Base-by-base conservation (phyloP, 108 stramenopile species). In the Cyclotella sp. region DNA sequence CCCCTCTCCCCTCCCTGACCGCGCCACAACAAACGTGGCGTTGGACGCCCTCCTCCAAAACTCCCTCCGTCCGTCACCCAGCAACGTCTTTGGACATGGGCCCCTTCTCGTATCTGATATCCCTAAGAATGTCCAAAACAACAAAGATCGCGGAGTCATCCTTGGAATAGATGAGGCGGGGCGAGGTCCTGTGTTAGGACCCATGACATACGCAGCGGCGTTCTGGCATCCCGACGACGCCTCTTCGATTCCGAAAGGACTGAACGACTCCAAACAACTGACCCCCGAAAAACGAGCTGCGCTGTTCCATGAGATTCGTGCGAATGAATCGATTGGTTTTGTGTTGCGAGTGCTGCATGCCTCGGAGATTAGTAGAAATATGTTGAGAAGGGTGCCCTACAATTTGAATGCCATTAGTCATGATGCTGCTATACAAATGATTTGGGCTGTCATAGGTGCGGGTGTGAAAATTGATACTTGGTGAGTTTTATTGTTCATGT, bases 381-480 rank as follows among this genome's bases (percentile, higher is more conserved):
- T 97, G 96, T 63, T 95, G 52, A 90, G 91, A 6, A 60, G 54
- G 19, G 73, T 82, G 26, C 90, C 92, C 0, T 93, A 92, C 77
- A 95, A 93, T 79, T 82, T 97, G 55, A 97, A 97, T 83, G 89
- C 90, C 27, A 90, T 93, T 83, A 85, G 82, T 39, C 92, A 94
- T 72, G 92, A 92, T 77, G 76, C 91, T 8, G 92, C 94, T 42
- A 92, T 93, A 34, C 52, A 73, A 26, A 87, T 97, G 92, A 93
- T 97, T 77, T 87, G 81, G 55, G 83, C 80, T 65, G 84, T 93
- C 0, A 41, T 90, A 16, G 80, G 76, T 26, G 84, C 85, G 13
- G 89, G 87, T 14, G 88, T 91, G 3, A 78, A 76, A 18, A 86
- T 97, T 57, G 84, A 83, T 57, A 85, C 80, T 13, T 81, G 81